Percentiles rank a stretch among this genome's conserved stretches.
phyloP scores from a whole-genome alignment of 768 basidiomycete species.

The Tephrocybe rancida region DNA sequence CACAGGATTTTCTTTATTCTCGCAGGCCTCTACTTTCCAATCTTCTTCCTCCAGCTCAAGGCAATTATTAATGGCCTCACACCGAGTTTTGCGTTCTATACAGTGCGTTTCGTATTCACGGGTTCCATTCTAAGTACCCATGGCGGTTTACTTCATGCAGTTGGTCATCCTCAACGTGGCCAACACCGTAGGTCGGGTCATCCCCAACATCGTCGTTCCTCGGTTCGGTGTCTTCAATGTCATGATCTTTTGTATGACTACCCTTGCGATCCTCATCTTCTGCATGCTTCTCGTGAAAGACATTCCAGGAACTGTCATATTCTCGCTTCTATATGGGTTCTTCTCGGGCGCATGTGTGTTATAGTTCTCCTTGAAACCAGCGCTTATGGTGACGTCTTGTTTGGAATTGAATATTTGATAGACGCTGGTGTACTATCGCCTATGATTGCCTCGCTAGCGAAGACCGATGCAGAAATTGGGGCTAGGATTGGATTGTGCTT shows the following conservation, averaged over 20 bases:
- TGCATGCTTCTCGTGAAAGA: constrained; percentile 34
- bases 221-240: constrained; percentile 29
- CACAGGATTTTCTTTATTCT: constrained; percentile 36
- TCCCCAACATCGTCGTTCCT: constrained; percentile 36
- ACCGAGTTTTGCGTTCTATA: constrained; percentile 53
- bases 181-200: constrained; percentile 39
- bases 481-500: constrained; percentile 55
- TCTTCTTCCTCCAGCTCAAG: constrained; percentile 64
- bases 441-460: constrained; percentile 44
- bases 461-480: constrained; percentile 52
- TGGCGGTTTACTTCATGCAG: constrained; percentile 27
- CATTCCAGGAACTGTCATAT: constrained; percentile 29
- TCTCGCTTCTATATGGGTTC: constrained; percentile 43
- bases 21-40: constrained; percentile 47
- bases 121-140: neutral
- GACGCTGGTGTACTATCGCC: constrained; percentile 46
- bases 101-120: constrained; percentile 31
- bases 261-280: constrained; percentile 35
- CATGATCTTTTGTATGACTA: constrained; percentile 28
- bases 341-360: constrained; percentile 41
- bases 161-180: constrained; percentile 55
- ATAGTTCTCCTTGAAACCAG: neutral
- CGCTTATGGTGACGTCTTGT: no score
- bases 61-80: constrained; percentile 48
- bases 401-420: constrained; percentile 9